These are phyloP conservation scores for Alternaria ventricosa DNA, from an alignment of 2,329 filamentous ascomycete genomes.

Conservation along the genomic window DNA sequence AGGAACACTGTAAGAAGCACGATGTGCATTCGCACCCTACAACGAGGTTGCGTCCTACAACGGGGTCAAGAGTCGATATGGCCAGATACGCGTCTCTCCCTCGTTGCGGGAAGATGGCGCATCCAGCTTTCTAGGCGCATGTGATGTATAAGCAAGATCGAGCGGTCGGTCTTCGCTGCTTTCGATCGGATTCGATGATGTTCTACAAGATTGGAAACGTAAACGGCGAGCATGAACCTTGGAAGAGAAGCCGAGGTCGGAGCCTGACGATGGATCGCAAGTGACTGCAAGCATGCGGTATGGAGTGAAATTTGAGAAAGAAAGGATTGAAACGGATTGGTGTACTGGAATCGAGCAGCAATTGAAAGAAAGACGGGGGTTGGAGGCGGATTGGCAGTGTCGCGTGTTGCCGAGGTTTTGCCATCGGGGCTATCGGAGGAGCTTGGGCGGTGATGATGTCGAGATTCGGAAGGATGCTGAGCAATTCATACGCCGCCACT, in stretches of 20 bases:
- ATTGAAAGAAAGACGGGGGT: neutral
- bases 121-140: neutral
- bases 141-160: neutral
- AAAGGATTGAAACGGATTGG: neutral
- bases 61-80: neutral
- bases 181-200: constrained; percentile 7
- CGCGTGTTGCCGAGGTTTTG: constrained; percentile 21
- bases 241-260: neutral
- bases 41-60: neutral
- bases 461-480: constrained; percentile 30
- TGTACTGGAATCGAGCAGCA: neutral
- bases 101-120: neutral
- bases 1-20: neutral
- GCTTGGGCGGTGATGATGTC: constrained; percentile 34
- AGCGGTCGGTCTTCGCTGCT: neutral
- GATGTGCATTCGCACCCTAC: neutral
- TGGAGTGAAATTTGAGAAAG: neutral
- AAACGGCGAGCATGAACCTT: neutral
- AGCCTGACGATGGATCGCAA: neutral
- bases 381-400: neutral
- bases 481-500: constrained; percentile 27
- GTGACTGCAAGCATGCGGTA: too few species aligned
- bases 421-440: constrained; percentile 26
- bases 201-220: constrained; percentile 5
- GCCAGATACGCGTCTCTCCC: neutral